Base-by-base conservation (phyloP, 2,329 filamentous ascomycete genomes). In the Diaporthe citriasiana region DNA sequence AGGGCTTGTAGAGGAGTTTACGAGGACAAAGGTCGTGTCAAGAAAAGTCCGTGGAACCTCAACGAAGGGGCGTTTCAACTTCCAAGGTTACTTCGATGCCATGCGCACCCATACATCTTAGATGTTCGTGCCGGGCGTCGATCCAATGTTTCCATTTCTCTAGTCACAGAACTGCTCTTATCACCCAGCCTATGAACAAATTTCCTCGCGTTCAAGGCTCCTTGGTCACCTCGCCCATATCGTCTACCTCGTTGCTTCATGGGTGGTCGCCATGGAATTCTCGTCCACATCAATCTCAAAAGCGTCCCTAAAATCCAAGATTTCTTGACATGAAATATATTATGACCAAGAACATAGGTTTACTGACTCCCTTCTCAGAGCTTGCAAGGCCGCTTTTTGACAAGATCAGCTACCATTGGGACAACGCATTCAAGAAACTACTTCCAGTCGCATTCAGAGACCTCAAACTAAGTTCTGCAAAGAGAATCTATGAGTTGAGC, bases 21-120 rank as follows among this genome's bases (percentile, higher is more conserved):
- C 22, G 13, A 66, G 22, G 60, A 45, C 9, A 50, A 38, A 51
- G 60, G 42, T 35, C 60, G 30, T 25, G 45, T 15, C 27, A 45
- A 47, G 19, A 66, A 38, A 30, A 66, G 50, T 10, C 45, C 45
- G 13, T 66, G 60, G 60, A 19, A 51, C 30, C 60, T 66, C 60
- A 66, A 66, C 30, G 30, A 50, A 35, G 60, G 60, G 50, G 50
- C 4, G 42, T 50, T 15, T 33, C 25, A 35, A 33, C 19, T 25
- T 17, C 10, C 2, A 4, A 33, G 5, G 6, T n/a, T n/a, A n/a
- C n/a, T n/a, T n/a, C n/a, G n/a, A 50, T 10, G 17, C 2, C 38
- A 35, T 65, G 10, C 17, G 9, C 27, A 6, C 38, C 33, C 25
- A 22, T 4, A 13, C 17, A 1, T 19, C 42, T 25, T 8, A 8